phyloP scores from a whole-genome alignment of 148 eudicot genomes.

The Rheum nobile region DNA sequence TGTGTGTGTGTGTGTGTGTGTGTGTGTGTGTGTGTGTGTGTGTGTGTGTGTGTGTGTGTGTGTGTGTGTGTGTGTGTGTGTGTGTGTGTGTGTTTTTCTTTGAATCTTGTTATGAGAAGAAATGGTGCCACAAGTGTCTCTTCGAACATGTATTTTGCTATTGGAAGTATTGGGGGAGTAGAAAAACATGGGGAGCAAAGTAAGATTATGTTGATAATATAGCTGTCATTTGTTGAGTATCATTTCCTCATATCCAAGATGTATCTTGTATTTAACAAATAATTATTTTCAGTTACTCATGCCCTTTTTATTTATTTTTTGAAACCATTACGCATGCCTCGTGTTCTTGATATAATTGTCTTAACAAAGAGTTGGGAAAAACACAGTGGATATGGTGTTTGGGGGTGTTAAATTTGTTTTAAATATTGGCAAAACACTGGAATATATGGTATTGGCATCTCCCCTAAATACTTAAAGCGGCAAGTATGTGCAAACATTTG shows the following conservation, averaged over 20 bases:
- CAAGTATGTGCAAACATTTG: too few species aligned
- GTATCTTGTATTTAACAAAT: not conserved
- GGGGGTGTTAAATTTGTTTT: slow-evolving; percentile 94
- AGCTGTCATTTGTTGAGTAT: not conserved
- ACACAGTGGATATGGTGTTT: slow-evolving; percentile 74
- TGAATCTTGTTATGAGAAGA: slow-evolving; percentile 62
- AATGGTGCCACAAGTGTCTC: slow-evolving; percentile 97
- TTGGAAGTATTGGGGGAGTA: slow-evolving; percentile 96
- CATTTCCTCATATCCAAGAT: not conserved
- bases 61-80: too few species aligned
- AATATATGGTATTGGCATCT: slow-evolving; percentile 64
- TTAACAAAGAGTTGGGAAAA: slow-evolving; percentile 65
- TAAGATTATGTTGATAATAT: slow-evolving; percentile 16
- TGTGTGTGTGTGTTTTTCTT: too few species aligned
- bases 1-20: too few species aligned
- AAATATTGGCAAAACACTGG: slow-evolving; percentile 93
- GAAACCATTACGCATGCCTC: not conserved
- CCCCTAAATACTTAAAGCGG: too few species aligned
- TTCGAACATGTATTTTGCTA: slow-evolving; percentile 88
- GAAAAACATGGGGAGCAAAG: slow-evolving; percentile 86
- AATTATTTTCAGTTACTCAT: not conserved
- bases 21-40: too few species aligned
- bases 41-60: too few species aligned
- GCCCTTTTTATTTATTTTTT: not conserved
- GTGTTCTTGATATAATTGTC: not conserved